Conservation (phyloP, 345 rosid genomes). For the Odontarrhena argentea region DNA sequence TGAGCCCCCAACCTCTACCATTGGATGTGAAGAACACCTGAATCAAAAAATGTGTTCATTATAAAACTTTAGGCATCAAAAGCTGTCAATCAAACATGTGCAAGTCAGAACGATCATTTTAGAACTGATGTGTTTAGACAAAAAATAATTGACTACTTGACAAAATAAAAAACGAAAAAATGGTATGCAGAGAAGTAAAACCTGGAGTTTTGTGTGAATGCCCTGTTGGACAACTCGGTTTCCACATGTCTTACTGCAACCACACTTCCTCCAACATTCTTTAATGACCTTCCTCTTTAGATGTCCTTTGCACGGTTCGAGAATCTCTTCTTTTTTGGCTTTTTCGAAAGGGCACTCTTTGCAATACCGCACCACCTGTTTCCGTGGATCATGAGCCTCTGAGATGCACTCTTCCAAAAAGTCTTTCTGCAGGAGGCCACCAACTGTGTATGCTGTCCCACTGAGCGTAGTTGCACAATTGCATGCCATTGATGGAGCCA, state of each 20-base stretch:
- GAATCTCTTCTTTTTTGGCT: slow-evolving; percentile 51
- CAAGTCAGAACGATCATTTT: slow-evolving; percentile 11
- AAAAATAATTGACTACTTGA: neutral
- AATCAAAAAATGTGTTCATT: neutral
- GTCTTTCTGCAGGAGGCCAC: slow-evolving; percentile 58
- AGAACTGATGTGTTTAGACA: slow-evolving; percentile 4
- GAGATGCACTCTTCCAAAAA: slow-evolving; percentile 68
- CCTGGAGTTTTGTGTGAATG: slow-evolving; percentile 76
- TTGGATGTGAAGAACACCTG: slow-evolving; percentile 70
- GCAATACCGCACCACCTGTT: slow-evolving; percentile 56
- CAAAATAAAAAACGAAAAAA: neutral
- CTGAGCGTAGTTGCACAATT: slow-evolving; percentile 55
- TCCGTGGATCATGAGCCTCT: slow-evolving; percentile 57
- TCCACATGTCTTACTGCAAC: slow-evolving; percentile 76
- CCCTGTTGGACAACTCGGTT: slow-evolving; percentile 94
- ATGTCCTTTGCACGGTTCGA: slow-evolving; percentile 87
- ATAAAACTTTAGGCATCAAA: slow-evolving; percentile 3
- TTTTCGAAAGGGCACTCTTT: slow-evolving; percentile 71
- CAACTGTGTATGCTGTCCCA: slow-evolving; percentile 58
- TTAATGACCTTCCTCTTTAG: slow-evolving; percentile 68
- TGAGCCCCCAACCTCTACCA: slow-evolving; percentile 90
- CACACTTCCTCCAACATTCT: slow-evolving; percentile 94
- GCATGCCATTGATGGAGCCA: slow-evolving; percentile 56
- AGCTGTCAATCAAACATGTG: slow-evolving; percentile 3
- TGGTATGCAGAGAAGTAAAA: slow-evolving; percentile 27